Conservation (phyloP, 352 stramenopile genomes). For the Globisporangium nagaii region DNA sequence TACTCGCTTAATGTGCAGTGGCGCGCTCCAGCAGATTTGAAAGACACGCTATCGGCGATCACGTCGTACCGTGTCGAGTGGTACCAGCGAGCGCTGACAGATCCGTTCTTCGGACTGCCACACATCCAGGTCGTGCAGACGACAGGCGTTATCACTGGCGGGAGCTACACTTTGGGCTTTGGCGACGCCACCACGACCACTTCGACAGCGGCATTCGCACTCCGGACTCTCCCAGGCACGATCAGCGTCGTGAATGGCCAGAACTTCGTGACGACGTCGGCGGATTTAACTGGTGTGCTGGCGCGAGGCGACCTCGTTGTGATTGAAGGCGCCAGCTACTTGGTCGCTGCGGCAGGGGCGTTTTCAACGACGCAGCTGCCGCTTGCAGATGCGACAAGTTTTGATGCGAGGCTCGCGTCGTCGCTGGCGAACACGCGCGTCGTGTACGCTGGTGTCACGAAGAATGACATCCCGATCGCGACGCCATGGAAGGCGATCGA, state of each 20-base stretch:
- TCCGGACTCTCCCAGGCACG: conserved; percentile 39
- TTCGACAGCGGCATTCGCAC: conserved; percentile 7
- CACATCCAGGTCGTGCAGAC: conserved; percentile 54
- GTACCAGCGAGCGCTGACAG: conserved; percentile 48
- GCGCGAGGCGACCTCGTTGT: conserved; percentile 75
- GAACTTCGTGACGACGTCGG: conserved; percentile 68
- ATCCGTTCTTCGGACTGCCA: conserved; percentile 52
- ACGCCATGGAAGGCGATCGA: conserved; percentile 59
- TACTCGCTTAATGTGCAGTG: conserved; percentile 51
- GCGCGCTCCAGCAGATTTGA: conserved; percentile 24
- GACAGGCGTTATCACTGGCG: conserved; percentile 35
- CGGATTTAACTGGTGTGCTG: conserved; percentile 86
- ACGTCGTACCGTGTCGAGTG: conserved; percentile 60
- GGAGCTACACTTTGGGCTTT: conserved; percentile 66
- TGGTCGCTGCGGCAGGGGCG: conserved; percentile 56
- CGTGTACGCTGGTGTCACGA: conserved; percentile 47
- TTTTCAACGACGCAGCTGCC: conserved; percentile 75
- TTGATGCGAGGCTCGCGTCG: conserved; percentile 10
- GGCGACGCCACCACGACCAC: conserved; percentile 18
- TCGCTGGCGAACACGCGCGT: conserved; percentile 21
- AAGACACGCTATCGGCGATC: conserved; percentile 8
- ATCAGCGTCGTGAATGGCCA: conserved; percentile 48
- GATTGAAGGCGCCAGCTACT: conserved; percentile 68
- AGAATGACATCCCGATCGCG: conserved; percentile 24
- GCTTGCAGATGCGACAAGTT: conserved; percentile 32